These are phyloP conservation scores for Dunaliella sp. DNA, from an alignment of 139 green algal species.

Conservation along the genomic window DNA sequence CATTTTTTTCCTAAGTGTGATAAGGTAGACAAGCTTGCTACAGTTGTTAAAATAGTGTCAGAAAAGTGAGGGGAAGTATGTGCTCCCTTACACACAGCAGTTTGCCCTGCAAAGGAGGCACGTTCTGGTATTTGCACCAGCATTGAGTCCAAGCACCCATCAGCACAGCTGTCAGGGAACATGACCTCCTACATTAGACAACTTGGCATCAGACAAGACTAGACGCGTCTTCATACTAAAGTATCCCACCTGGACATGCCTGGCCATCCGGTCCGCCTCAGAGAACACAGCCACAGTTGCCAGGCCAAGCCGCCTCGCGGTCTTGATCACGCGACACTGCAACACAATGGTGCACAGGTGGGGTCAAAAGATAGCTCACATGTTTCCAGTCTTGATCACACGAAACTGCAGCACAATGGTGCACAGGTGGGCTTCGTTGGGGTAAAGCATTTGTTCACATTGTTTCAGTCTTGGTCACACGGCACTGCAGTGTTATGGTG, in stretches of 20 bases:
- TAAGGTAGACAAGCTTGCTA: not conserved
- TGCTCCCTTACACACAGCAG: not conserved
- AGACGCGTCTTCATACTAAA: not conserved
- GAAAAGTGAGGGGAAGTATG: no score
- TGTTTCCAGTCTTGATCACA: no score
- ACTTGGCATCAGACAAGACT: not conserved
- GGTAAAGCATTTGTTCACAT: no score
- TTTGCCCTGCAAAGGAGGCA: not conserved
- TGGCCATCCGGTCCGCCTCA: constrained; percentile 58
- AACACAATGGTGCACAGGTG: no score
- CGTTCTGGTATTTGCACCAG: not conserved
- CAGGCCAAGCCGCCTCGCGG: constrained; percentile 71
- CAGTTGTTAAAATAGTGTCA: not conserved
- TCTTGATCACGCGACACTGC: no score
- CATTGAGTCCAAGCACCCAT: not conserved
- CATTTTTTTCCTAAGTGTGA: not conserved
- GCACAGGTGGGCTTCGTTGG: no score
- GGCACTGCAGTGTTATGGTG: no score
- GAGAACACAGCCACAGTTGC: constrained; percentile 80
- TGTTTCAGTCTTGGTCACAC: no score
- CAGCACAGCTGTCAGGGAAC: not conserved
- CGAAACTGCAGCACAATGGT: no score
- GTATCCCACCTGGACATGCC: not conserved
- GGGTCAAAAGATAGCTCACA: no score
- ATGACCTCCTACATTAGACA: not conserved